These are phyloP conservation scores for Limnomonas spitsbergensis DNA, from an alignment of 139 green algal species.

Conservation along the genomic window DNA sequence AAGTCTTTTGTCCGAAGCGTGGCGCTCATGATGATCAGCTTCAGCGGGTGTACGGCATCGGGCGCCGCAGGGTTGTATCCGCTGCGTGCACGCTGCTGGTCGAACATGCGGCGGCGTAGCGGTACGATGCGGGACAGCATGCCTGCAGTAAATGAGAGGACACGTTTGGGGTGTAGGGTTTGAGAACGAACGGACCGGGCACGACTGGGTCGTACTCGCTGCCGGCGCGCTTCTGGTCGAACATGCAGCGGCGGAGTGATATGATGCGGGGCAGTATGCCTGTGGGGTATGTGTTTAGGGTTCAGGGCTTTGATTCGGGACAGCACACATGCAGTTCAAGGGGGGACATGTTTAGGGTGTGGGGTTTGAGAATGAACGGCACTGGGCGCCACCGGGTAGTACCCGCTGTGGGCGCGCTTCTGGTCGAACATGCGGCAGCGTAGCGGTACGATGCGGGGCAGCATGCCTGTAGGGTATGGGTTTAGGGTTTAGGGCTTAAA, in stretches of 20 bases:
- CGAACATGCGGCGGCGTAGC: constrained; percentile 65
- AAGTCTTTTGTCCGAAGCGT: constrained; percentile 87
- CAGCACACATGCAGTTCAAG: too few relatives aligned
- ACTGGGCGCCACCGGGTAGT: too few relatives aligned
- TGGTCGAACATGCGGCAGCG: constrained; percentile 59
- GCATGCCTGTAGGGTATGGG: constrained; percentile 63
- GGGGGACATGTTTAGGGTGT: too few relatives aligned
- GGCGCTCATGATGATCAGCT: constrained; percentile 96
- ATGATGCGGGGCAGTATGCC: too few relatives aligned
- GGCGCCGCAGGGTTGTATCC: constrained; percentile 17
- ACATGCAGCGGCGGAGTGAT: too few relatives aligned
- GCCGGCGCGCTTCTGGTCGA: too few relatives aligned
- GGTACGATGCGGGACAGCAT: constrained; percentile 86
- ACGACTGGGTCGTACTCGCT: background rate
- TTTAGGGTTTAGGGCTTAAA: too few relatives aligned
- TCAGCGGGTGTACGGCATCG: constrained; percentile 70
- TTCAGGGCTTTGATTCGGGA: too few relatives aligned
- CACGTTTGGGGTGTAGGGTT: too few relatives aligned
- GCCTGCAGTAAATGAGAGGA: constrained; percentile 46
- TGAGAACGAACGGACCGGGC: too few relatives aligned
- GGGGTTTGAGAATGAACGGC: too few relatives aligned
- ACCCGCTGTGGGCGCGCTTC: constrained; percentile 19
- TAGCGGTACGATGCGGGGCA: constrained; percentile 83
- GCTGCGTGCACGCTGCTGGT: constrained; percentile 24
- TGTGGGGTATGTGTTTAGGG: too few relatives aligned